Base-by-base conservation (phyloP, 169 alveolate genomes). In the Toxoplasma gondii region DNA sequence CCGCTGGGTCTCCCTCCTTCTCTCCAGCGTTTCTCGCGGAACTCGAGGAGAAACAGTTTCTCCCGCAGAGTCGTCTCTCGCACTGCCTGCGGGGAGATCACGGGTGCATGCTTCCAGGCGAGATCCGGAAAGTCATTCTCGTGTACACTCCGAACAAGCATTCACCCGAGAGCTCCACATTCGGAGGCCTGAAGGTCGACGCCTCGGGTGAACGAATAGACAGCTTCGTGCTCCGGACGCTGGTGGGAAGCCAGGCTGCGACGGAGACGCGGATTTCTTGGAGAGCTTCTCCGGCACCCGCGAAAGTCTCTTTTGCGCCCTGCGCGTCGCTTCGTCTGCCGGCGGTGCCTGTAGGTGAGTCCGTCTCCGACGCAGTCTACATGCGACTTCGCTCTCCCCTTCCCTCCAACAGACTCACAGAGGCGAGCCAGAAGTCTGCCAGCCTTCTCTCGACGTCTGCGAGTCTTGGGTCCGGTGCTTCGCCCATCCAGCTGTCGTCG, bases 191-290 rank as follows among this genome's bases (percentile, higher is more conserved):
- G 31, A 2, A 38, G 67, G 24, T 67, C 9, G 90, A 36, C 90
- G 41, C 1, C 41, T 27, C 64, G 54, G 69, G 38, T 31, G 64
- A 10, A 17, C 90, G 91, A 1, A 64, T n/a, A 93, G 93, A 86
- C 36, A 69, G 17, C n/a, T 54, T 93, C 17, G 67, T 87, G 78
- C 53, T 93, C 83, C 78, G 93, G 41, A 92, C 84, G 58, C 90
- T 93, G 44, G 22, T 93, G 84, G 95, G 93, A 0, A 78, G 69
- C 83, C 93, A 93, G 64, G 93, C 93, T 22, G 95, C 93, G n/a
- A 44, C 43, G 43, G 95, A 93, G 84, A 36, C 58, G 45, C 86
- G 70, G 69, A 93, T 93, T 29, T 88, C 93, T 0, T 84, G 93
- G 95, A 44, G 81, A 0, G 93, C 84, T 39, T 36, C 84, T 34